Conservation (phyloP, 352 stramenopile genomes). For the Globisporangium heterothallicum region DNA sequence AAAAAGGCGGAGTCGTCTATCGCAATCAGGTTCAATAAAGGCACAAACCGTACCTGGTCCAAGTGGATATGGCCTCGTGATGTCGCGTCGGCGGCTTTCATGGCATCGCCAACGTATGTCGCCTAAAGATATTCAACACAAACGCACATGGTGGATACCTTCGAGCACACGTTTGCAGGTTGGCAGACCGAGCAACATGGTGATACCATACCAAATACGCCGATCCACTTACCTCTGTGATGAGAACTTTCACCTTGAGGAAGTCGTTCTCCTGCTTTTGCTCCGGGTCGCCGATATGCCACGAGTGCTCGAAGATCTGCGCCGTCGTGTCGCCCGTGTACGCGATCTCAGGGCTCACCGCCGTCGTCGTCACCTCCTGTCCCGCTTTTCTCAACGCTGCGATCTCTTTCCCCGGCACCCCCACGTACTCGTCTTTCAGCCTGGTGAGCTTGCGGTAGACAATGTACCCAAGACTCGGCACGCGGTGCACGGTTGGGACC, state of each 20-base stretch:
- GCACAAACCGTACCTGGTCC: constrained; percentile 41
- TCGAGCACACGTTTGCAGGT: too few species aligned
- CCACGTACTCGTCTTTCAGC: constrained; percentile 46
- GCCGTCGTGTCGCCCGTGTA: constrained; percentile 82
- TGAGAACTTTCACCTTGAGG: constrained; percentile 54
- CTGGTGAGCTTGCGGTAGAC: constrained; percentile 54
- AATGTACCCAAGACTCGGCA: constrained; percentile 73
- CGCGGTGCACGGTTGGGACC: constrained; percentile 64
- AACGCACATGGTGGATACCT: too few species aligned
- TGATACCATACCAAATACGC: background rate
- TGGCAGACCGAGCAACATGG: background rate
- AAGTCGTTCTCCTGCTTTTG: constrained; percentile 39
- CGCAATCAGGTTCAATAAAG: too few species aligned
- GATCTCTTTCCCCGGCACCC: constrained; percentile 35
- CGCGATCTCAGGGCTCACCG: constrained; percentile 50
- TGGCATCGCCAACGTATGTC: constrained; percentile 57
- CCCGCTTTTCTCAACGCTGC: constrained; percentile 37
- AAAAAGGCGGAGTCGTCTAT: too few species aligned
- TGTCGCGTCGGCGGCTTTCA: constrained; percentile 33
- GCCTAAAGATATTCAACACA: too few species aligned
- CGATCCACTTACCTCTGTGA: constrained; percentile 61
- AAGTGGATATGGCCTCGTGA: constrained; percentile 71
- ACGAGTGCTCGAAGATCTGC: constrained; percentile 36
- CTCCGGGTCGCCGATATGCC: constrained; percentile 7
- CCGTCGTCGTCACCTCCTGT: constrained; percentile 30